Evolutionary conservation across 1,139 yeast species (phyloP).

Genomic region (Yamadazyma sp.): DNA sequence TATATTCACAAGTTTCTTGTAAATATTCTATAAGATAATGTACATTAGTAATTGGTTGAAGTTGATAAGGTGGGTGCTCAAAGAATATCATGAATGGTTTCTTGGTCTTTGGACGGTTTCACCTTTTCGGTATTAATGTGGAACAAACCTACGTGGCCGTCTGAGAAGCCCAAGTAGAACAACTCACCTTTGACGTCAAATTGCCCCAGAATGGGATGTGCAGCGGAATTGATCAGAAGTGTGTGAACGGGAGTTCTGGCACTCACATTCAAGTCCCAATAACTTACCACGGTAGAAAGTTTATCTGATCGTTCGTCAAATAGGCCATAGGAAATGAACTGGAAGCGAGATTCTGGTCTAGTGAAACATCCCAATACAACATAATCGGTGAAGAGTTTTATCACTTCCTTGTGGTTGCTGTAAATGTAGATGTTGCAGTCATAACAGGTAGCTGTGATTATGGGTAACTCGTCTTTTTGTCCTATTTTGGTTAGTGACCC

Average conservation of each 20-base stretch:
- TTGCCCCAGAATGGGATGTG: constrained; percentile 11
- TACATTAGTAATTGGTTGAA: constrained; percentile 15
- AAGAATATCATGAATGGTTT: constrained; percentile 14
- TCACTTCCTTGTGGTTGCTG: constrained; percentile 8
- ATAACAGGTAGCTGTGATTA: constrained; percentile 10
- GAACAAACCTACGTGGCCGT: constrained; percentile 21
- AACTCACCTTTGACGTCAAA: constrained; percentile 24
- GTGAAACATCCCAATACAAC: constrained; percentile 43
- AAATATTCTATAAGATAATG: constrained; percentile 10
- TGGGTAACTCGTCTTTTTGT: constrained; percentile 9
- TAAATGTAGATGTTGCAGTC: constrained; percentile 12
- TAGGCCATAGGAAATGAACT: constrained; percentile 52
- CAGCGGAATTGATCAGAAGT: constrained; percentile 2
- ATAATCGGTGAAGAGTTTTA: constrained; percentile 33
- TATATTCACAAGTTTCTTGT: constrained; percentile 44
- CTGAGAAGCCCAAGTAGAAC: constrained; percentile 25
- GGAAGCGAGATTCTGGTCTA: constrained; percentile 40
- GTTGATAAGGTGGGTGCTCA: no score
- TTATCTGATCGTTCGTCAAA: constrained; percentile 17
- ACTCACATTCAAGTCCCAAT: constrained; percentile 53
- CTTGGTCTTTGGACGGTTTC: constrained; percentile 7
- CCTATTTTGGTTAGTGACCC: constrained; percentile 11
- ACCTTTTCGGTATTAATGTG: neutral
- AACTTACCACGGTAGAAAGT: constrained; percentile 38
- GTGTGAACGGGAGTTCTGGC: constrained; percentile 37